Conservation (phyloP, 2,329 filamentous ascomycete genomes). For the Aspergillus udagawae region DNA sequence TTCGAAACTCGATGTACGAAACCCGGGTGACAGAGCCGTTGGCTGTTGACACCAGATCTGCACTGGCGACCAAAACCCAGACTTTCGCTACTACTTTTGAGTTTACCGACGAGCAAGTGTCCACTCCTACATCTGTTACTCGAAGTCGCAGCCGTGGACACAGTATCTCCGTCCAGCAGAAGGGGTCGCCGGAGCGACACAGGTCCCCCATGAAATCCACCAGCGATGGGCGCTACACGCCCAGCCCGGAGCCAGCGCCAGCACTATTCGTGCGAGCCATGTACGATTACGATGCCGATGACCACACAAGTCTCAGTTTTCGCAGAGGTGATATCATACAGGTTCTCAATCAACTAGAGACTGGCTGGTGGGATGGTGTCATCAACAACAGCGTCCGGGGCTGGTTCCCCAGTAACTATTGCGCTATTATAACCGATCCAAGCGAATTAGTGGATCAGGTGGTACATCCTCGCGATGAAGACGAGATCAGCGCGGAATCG, state of each 20-base stretch:
- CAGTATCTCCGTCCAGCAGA: constrained; percentile 26
- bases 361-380: constrained; percentile 98
- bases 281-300: constrained; percentile 97
- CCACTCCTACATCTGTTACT: constrained; percentile 26
- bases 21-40: constrained; percentile 30
- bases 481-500: constrained; percentile 48
- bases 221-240: constrained; percentile 25
- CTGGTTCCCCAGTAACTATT: constrained; percentile 99
- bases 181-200: constrained; percentile 22
- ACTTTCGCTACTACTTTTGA: constrained; percentile 41
- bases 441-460: constrained; percentile 66
- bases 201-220: constrained; percentile 29
- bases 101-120: constrained; percentile 38
- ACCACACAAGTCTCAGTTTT: constrained; percentile 94
- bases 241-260: constrained; percentile 43
- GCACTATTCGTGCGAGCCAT: constrained; percentile 85
- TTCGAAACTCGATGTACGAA: constrained; percentile 30
- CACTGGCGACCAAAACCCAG: constrained; percentile 32
- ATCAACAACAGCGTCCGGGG: constrained; percentile 86
- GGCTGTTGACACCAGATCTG: constrained; percentile 29
- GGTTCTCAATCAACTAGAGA: constrained; percentile 96
- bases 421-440: constrained; percentile 73
- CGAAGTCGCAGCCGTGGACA: constrained; percentile 28
- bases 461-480: constrained; percentile 53
- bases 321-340: constrained; percentile 96